Base-by-base conservation (phyloP, 2,329 filamentous ascomycete genomes). In the Cladosporium phlei region DNA sequence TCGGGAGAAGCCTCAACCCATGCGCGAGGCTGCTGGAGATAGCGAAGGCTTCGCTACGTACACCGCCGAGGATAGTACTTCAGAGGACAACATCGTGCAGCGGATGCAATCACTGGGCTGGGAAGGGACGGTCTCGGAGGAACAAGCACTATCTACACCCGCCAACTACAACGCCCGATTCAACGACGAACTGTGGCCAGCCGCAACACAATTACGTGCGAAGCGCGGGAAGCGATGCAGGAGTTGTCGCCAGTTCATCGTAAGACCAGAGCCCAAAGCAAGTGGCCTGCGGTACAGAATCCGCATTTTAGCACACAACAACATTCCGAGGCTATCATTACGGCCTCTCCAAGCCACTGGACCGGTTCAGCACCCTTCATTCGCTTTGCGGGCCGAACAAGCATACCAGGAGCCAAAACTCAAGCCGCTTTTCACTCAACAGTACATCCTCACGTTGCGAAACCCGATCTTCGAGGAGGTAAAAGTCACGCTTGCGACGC, bases 401-500 rank as follows among this genome's bases (percentile, higher is more conserved):
- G 30, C 53, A 16, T 37, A 43, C 16, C 35, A 51, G 8, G 46
- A 53, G 24, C 28, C 49, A 2, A 46, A 32, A 12, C 30, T 63
- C 16, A 53, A 62, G 65, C 28, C 73, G 72, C 4, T 71, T 72
- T 19, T 70, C 69, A 49, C 80, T 1, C 72, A 82, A 17, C 90
- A 96, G 63, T 94, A 88, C 66, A 76, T 97, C 30, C 75, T 98
- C 32, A 95, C 90, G 0, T 82, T 98, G 58, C 88, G 85, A 61
- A 98, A 98, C 61, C 90, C 93, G 19, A 82, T 97, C 54, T 98
- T 96, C 67, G 93, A 98, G 56, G 78, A 80, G 17, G 84, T 98
- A 55, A 85, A 85, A 49, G 84, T 98, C 48, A 91, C 85, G 0
- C 78, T 98, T 6, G 91, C 89, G 4, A 94, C 90, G 0, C 88